Evolutionary conservation across 768 basidiomycete genomes (phyloP), one percentile per base, ranked within the genome.

Genomic region (Psilocybe azurescens): DNA sequence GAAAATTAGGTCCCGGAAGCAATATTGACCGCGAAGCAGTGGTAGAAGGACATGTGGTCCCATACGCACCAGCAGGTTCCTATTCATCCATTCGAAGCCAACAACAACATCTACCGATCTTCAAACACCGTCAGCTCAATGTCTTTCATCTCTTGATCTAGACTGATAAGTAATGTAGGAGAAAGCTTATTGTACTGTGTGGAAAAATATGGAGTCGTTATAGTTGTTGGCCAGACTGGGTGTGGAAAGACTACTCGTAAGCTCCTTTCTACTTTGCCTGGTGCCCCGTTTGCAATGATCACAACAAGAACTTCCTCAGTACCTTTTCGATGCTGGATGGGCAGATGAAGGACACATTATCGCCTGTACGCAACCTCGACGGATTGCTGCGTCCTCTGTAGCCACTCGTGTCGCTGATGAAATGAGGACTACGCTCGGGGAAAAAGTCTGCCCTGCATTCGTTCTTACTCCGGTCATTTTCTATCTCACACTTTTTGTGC

Each of bases 161-260:
- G 5, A 20, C 44, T 28, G 49, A 44, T 18, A 62, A 52, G 7
- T 33, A 20, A 1, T 49, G 24, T 72, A 96, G 94, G 88, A 55
- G 83, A 93, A 49, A 89, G 88, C 63, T 78, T 99, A 2, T 75
- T 99, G 7, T 91, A 93, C 69, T 89, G 89, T 60, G 76, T 98
- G 28, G 97, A 99, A 77, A 88, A 85, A 56, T 84, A 90, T 70
- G 90, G 90, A 3, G 90, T 95, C 8, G 83, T 89, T 2, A 93
- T 98, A 53, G 89, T 99, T 5, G 92, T 97, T 8, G 97, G 93
- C 8, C 93, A 98, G 70, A 99, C 97, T 0, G 97, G 97, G 2
- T 97, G 93, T 61, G 97, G 97, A 50, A 99, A 99, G 78, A 97
- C 95, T 6, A 99, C 97, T 65, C 97, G 95, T 97, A 66, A 73